Evolutionary conservation across 495 filamentous ascomycete species (phyloP), one percentile per base, ranked within the genome.

Genomic region (Neurospora hispaniola): DNA sequence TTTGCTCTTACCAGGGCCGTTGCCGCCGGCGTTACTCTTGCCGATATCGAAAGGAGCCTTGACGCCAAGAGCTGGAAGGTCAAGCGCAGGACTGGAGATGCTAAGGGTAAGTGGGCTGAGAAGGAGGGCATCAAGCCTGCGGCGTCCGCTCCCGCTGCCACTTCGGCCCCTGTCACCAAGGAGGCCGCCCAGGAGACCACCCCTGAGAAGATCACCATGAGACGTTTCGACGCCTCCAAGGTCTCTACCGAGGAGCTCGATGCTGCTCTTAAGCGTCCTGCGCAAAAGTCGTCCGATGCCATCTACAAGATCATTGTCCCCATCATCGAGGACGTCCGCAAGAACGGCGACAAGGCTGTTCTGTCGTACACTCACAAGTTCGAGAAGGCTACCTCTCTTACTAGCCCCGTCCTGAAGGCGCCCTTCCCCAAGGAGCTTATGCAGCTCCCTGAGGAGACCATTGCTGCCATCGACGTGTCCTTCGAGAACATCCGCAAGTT

Each of bases 361-460:
- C 87, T 98, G 69, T 90, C 90, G 71, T 98, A 97, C 78, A 98
- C 96, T 0, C 93, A 97, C 86, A 95, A 96, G 83, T 99, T 99
- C 76, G 96, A 99, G 77, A 96, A 93, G 82, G 96, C 96, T 1
- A 95, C 91, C 0, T 94, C 92, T 0, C 84, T 99, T 68, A 96
- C 89, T 18, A 94, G 94, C 0, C 93, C 94, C 0, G 94, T 99
- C 46, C 84, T 99, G 73, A 88, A 86, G 71, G 95, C 96, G 0
- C 96, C 96, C 0, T 99, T 97, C 85, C 89, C 93, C 0, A 82
- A 89, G 72, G 85, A 89, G 31, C 80, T 99, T 8, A 98, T 98
- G 96, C 86, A 93, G 77, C 84, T 98, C 38, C 82, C 91, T 2
- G 85, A 87, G 0, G 94, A 96, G 76, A 95, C 93, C 2, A 91